These are phyloP conservation scores for Nicotiana tabacum DNA, from an alignment of 257 asterid species.

Conservation along the genomic window DNA sequence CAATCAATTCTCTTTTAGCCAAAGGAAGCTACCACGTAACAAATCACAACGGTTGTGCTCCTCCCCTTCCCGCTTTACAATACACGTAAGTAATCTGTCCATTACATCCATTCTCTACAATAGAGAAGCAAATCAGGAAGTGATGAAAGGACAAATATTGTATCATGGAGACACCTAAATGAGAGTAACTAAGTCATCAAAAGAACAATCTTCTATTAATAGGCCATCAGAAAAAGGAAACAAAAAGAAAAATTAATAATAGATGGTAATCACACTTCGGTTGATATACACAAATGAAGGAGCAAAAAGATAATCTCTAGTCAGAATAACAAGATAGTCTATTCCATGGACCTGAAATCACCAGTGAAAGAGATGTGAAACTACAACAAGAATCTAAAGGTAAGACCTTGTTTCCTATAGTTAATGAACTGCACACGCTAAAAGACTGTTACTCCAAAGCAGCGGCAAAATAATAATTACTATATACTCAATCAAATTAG, in stretches of 20 bases:
- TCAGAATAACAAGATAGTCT: constrained; percentile 79
- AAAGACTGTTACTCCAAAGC: no score
- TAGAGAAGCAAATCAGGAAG: constrained; percentile 7
- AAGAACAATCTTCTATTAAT: no score
- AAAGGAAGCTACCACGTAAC: constrained; percentile 53
- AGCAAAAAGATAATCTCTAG: constrained; percentile 87
- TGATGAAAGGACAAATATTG: not conserved
- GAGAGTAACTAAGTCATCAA: no score
- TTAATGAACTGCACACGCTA: no score
- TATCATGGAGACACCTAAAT: not conserved
- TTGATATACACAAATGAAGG: constrained; percentile 58
- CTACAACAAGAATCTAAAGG: no score
- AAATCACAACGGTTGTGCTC: constrained; percentile 87
- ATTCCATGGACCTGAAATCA: constrained; percentile 70
- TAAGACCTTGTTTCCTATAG: no score
- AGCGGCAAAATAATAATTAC: no score
- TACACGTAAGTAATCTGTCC: constrained; percentile 73
- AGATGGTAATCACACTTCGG: constrained; percentile 26
- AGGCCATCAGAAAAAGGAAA: no score
- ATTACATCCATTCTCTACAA: constrained; percentile 50
- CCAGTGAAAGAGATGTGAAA: constrained; percentile 8
- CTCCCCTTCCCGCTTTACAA: constrained; percentile 88
- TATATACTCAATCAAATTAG: no score
- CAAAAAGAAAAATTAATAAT: not conserved
- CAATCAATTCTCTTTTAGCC: not conserved